Base-by-base conservation (phyloP, 2,329 filamentous ascomycete species). In the Coniochaeta sp. region DNA sequence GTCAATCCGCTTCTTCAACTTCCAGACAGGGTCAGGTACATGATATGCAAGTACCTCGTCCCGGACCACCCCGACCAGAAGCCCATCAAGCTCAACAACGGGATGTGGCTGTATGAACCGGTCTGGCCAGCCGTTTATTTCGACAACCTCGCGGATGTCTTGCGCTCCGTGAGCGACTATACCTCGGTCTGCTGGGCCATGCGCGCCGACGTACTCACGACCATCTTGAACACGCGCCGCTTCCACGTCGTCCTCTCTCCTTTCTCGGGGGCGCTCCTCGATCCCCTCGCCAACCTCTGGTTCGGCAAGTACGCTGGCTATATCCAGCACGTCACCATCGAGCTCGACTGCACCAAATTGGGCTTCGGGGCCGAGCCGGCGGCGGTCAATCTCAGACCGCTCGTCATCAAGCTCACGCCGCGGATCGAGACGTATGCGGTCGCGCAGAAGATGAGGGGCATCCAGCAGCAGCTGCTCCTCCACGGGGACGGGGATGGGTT, bases 171-270 rank as follows among this genome's bases (percentile, higher is more conserved):
- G 6, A 38, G 59, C 0, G 31, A 62, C 0, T 75, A 71, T 40
- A 58, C 73, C 0, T 58, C 61, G n/a, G 70, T 72, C 7, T 75
- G 69, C 12, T 73, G 72, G 24, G 68, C 62, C 5, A 70, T 79
- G 60, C 70, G 72, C 7, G 70, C 73, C 5, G 74, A 77, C 40
- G 26, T 77, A 0, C 64, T 78, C 33, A 62, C 74, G 1, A 59
- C 72, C 0, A 64, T 79, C 2, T 69, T 79, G 7, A 67, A 70
- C 24, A 65, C 65, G 2, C 66, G 71, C 19, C 67, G 64, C 11
- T 75, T 79, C 26, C 77, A 79, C 59, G 67, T 73, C 24, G 70
- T 73, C 1, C 71, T 73, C 19, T 75, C 75, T 0, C 75, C 76
- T 0, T 76, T 71, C 52, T 70, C 74, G 3, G 69, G 67, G 1